Evolutionary conservation across 805 yeast species (phyloP), one percentile per base, ranked within the genome.

Genomic region (Hanseniaspora singularis): DNA sequence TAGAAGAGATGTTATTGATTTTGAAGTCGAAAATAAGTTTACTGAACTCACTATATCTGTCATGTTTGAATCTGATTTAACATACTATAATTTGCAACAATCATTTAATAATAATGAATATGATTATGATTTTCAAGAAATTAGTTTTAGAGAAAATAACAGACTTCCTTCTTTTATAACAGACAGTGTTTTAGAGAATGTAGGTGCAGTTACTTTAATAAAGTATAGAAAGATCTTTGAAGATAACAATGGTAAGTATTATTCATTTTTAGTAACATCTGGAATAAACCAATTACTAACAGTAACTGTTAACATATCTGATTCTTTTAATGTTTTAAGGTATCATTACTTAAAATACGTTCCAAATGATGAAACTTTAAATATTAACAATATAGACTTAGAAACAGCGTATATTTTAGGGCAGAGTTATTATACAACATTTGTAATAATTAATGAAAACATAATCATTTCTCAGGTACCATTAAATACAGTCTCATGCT

Each of bases 1-100:
- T 12, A 37, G 41, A 37, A 24, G 6, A 15, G 41, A 44, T 37
- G 41, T 44, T 18, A 18, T 44, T 8, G 48, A 44, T 44, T 44
- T 37, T 31, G 48, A 36, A 30, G 27, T 44, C 31, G 48, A 44
- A 26, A 33, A 44, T 9, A 18, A 22, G 2, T 12, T 14, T n/a
- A 31, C 27, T 9, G 39, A 44, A 23, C 37, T 34, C 15, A 37
- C 41, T 11, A 24, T 44, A 15, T 31, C 41, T 30, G 48, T 44
- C 8, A 18, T 44, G 20, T 44, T 44, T n/a, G 33, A 23, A 3
- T 44, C 48, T 2, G 37, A 36, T 10, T 23, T 44, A 14, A 15
- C 27, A 1, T 37, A 23, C 26, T 44, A 37, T 18, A 39, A 44
- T 12, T 34, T 44, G 11, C 36, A 30, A 31, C 34, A 44, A 15